phyloP scores from a whole-genome alignment of 345 rosid species.

The Melastoma malabathricum region DNA sequence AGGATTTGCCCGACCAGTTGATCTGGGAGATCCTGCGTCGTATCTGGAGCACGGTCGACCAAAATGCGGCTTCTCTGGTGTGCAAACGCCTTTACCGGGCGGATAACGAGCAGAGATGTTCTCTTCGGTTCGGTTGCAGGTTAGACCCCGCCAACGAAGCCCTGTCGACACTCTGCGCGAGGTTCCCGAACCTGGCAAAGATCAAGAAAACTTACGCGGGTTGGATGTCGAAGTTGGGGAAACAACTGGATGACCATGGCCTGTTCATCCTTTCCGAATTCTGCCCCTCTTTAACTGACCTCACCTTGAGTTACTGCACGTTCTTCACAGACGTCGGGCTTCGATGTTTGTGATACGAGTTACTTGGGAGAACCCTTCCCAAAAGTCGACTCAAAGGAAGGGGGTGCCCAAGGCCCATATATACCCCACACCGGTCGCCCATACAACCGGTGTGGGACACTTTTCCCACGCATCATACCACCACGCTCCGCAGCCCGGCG shows the following conservation, averaged over 20 bases:
- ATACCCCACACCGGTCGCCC: too few relatives aligned
- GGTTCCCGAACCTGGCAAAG: constrained; percentile 59
- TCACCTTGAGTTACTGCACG: constrained; percentile 62
- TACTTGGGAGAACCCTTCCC: too few relatives aligned
- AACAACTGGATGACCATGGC: constrained; percentile 73
- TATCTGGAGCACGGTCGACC: constrained; percentile 37
- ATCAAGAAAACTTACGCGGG: constrained; percentile 62
- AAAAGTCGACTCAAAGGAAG: too few relatives aligned
- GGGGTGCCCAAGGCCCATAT: too few relatives aligned
- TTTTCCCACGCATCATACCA: too few relatives aligned
- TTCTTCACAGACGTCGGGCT: constrained; percentile 71
- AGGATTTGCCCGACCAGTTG: constrained; percentile 60
- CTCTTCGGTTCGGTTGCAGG: constrained; percentile 71
- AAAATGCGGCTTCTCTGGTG: constrained; percentile 51
- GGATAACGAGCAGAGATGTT: constrained; percentile 48
- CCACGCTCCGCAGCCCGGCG: too few relatives aligned
- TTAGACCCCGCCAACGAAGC: constrained; percentile 66
- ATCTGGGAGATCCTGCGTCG: constrained; percentile 60
- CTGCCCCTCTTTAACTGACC: constrained; percentile 38
- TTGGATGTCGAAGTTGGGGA: constrained; percentile 87
- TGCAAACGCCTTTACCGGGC: constrained; percentile 46
- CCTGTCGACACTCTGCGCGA: constrained; percentile 48
- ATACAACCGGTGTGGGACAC: too few relatives aligned
- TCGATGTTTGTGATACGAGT: constrained; percentile 32
- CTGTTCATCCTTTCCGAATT: constrained; percentile 39